Percentiles rank a stretch among this genome's conserved stretches.
Conservation (phyloP, 129 eudicot genomes). For the Flaveria linearis region DNA sequence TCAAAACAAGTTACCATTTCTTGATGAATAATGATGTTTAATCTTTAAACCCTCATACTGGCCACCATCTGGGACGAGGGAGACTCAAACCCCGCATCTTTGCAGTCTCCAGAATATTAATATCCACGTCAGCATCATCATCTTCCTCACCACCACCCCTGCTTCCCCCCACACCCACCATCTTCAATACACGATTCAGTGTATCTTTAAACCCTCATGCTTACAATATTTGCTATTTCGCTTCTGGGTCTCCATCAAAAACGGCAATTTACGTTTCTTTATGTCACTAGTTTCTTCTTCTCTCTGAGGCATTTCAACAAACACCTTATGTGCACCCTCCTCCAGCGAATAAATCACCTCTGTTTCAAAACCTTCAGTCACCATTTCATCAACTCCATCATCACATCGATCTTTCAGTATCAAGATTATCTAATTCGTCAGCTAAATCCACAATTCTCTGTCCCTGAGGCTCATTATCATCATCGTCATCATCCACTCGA, state of each 20-base stretch:
- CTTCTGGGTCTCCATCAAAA: not conserved
- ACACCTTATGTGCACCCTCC: constrained; percentile 11
- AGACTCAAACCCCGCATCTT: constrained; percentile 41
- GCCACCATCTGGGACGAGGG: constrained; percentile 41
- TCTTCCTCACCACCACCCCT: not conserved
- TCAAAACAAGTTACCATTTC: too few relatives aligned
- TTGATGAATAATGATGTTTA: not conserved
- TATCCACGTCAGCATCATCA: constrained; percentile 12
- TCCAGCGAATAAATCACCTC: constrained; percentile 8
- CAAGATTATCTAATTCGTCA: constrained; percentile 16
- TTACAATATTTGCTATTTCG: not conserved
- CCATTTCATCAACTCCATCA: not conserved
- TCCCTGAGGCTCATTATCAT: too few relatives aligned
- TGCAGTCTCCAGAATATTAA: constrained; percentile 50
- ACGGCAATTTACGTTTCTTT: constrained; percentile 14
- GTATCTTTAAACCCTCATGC: not conserved
- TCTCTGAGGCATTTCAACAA: constrained; percentile 20
- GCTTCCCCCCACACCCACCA: not conserved
- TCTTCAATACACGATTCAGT: constrained; percentile 19
- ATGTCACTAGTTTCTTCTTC: not conserved
- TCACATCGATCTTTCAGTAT: constrained; percentile 4
- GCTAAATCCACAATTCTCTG: not conserved
- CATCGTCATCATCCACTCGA: not conserved
- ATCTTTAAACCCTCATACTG: constrained; percentile 17
- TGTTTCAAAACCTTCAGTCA: not conserved